Evolutionary conservation across 176 grass and related monocot genomes (phyloP), one percentile per base, ranked within the genome.

Genomic region (Panicum miliaceum): DNA sequence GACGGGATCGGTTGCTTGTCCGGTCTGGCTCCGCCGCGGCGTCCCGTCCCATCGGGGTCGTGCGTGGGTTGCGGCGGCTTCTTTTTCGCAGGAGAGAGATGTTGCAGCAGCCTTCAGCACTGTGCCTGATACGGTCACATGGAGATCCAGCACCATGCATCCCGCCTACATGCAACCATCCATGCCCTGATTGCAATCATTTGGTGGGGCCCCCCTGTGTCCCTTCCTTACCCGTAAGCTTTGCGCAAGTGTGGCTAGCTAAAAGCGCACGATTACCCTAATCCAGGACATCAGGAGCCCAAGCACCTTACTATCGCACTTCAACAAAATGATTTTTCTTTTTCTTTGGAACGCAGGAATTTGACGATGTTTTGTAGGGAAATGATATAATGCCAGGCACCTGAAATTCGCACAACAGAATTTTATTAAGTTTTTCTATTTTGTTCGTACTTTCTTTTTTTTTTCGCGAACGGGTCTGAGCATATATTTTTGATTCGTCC

Each of bases 121-220:
- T 18, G 13, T 22, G 53, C 8, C 8, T 52, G 48, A 12, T 41
- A 16, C 2, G 32, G 22, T 10, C n/a, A 0, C 22, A 84, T 47
- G 73, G 63, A 22, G 83, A 77, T 85, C 37, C 11, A 34, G 50
- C 68, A 83, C 56, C 69, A 13, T 60, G 75, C 78, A 50, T 20
- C 25, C 2, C 46, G 7, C 7, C 29, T 32, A 1, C 63, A 68
- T 43, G 41, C 68, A 27, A 3, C 9, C 37, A 46, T 2, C 5
- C 68, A 47, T 18, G 7, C 7, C 4, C 40, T 42, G 23, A 45
- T 70, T 47, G 14, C 13, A 71, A 71, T 47, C 68, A 71, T 71
- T 43, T 71, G 12, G 68, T 70, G 38, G 38, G 66, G n/a, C n/a
- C n/a, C n/a, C 3, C 18, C 9, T 4, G 0, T 11, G 1, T 12